Evolutionary conservation across 768 basidiomycete species (phyloP).

Genomic region (Lactifluus volemus): DNA sequence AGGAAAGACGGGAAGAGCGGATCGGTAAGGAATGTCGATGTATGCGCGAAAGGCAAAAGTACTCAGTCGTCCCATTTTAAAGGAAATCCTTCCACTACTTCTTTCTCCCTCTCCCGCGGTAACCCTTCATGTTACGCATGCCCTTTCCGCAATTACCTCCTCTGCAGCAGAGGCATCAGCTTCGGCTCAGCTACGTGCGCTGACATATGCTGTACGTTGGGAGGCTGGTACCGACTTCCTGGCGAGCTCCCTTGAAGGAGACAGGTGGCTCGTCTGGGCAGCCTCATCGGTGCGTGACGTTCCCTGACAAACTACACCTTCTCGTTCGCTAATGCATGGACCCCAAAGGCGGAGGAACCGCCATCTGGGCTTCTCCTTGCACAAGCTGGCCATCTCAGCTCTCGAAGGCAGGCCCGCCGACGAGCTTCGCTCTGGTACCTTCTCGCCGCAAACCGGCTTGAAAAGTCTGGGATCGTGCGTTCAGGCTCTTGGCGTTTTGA

Average conservation of each 20-base stretch:
- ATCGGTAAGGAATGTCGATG: constrained; percentile 45
- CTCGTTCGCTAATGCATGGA: constrained; percentile 14
- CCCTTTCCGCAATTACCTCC: constrained; percentile 42
- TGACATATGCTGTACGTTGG: constrained; percentile 70
- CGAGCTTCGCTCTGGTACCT: constrained; percentile 76
- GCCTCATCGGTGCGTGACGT: constrained; percentile 59
- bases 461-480: constrained; percentile 79
- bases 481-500: not conserved
- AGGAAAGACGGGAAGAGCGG: constrained; percentile 85
- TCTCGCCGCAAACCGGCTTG: constrained; percentile 63
- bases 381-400: constrained; percentile 67
- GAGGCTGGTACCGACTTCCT: constrained; percentile 55
- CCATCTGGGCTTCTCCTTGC: constrained; percentile 72
- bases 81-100: constrained; percentile 80
- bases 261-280: constrained; percentile 81
- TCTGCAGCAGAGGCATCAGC: constrained; percentile 43
- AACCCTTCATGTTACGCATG: constrained; percentile 50
- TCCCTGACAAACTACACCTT: not conserved
- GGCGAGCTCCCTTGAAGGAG: constrained; percentile 53
- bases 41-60: not conserved
- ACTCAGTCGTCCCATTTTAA: not conserved
- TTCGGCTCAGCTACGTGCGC: constrained; percentile 56
- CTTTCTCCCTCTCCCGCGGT: constrained; percentile 58
- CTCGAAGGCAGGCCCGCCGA: constrained; percentile 45
- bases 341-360: constrained; percentile 67